Conservation (phyloP, 129 eudicot species). For the Flaveria sonorensis region DNA sequence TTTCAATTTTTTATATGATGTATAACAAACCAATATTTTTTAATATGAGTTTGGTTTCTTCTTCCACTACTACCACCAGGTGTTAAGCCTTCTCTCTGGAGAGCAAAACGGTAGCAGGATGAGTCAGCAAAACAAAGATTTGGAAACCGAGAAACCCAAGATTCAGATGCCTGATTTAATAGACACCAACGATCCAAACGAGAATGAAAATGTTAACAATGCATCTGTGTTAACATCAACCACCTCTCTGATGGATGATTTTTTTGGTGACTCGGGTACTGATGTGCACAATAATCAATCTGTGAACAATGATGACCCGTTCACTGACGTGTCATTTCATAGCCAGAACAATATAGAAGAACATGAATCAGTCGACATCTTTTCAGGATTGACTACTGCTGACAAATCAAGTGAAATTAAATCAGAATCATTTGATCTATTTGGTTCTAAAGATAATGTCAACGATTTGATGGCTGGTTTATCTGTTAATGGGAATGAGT, state of each 20-base stretch:
- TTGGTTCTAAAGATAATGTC: conserved; percentile 54
- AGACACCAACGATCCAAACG: conserved; percentile 64
- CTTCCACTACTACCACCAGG: conserved; percentile 38
- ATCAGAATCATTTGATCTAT: conserved; percentile 61
- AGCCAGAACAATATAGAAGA: conserved; percentile 46
- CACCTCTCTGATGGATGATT: conserved; percentile 60
- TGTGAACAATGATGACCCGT: conserved; percentile 43
- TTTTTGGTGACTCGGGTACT: conserved; percentile 52
- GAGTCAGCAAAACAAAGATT: conserved; percentile 42
- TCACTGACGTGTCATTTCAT: conserved; percentile 74
- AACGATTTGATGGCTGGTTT: conserved; percentile 72
- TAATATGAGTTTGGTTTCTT: conserved; percentile 4
- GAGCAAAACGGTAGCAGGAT: conserved; percentile 48
- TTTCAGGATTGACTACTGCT: conserved; percentile 63
- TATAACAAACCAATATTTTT: neutral
- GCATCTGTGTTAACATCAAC: conserved; percentile 38
- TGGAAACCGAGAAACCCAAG: conserved; percentile 42
- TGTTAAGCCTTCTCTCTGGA: conserved; percentile 63
- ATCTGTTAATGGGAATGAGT: conserved; percentile 51
- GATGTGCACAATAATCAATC: conserved; percentile 39
- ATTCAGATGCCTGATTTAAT: conserved; percentile 81
- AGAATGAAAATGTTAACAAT: conserved; percentile 38
- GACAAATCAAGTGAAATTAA: conserved; percentile 45
- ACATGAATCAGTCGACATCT: conserved; percentile 53
- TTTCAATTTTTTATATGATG: neutral